A percentile compares a stretch with the other conserved stretches of the same genome.
These are phyloP conservation scores for Coemansia sp. DNA, from an alignment of 192 early-diverging fungal genomes.

Conservation along the genomic window DNA sequence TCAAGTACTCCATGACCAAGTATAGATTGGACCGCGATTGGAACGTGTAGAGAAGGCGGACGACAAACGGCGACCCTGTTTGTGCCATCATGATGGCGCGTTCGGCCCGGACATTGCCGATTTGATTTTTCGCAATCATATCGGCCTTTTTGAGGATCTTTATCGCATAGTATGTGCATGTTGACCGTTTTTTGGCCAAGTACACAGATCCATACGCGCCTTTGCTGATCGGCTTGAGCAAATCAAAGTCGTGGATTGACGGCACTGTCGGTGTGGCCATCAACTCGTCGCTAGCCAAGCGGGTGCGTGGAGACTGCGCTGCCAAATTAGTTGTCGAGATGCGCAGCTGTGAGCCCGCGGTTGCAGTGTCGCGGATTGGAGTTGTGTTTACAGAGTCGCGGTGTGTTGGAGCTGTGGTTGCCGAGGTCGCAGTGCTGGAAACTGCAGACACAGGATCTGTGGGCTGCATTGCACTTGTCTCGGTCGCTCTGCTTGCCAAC, in stretches of 20 bases:
- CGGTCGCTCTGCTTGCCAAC: neutral
- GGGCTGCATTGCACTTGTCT: neutral
- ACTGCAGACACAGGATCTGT: neutral
- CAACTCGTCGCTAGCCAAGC: slow-evolving; percentile 13
- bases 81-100: slow-evolving; percentile 76
- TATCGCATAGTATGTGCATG: slow-evolving; percentile 84
- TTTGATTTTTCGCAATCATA: slow-evolving; percentile 86
- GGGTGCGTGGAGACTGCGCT: slow-evolving; percentile 5
- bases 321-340: slow-evolving; percentile 18
- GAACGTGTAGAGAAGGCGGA: slow-evolving; percentile 85
- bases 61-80: slow-evolving; percentile 82
- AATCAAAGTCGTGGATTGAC: slow-evolving; percentile 83
- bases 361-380: too few relatives aligned
- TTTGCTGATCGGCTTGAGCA: slow-evolving; percentile 87
- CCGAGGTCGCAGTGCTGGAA: neutral
- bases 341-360: slow-evolving; percentile 4
- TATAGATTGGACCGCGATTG: slow-evolving; percentile 84
- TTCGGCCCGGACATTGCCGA: slow-evolving; percentile 49
- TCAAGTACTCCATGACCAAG: slow-evolving; percentile 87
- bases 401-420: neutral
- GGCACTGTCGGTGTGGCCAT: slow-evolving; percentile 64
- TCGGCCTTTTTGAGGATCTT: slow-evolving; percentile 87
- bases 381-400: neutral
- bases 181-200: slow-evolving; percentile 77
- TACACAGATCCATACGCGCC: slow-evolving; percentile 92